phyloP scores from a whole-genome alignment of 2,329 filamentous ascomycete species.

The Neonectria punicea region DNA sequence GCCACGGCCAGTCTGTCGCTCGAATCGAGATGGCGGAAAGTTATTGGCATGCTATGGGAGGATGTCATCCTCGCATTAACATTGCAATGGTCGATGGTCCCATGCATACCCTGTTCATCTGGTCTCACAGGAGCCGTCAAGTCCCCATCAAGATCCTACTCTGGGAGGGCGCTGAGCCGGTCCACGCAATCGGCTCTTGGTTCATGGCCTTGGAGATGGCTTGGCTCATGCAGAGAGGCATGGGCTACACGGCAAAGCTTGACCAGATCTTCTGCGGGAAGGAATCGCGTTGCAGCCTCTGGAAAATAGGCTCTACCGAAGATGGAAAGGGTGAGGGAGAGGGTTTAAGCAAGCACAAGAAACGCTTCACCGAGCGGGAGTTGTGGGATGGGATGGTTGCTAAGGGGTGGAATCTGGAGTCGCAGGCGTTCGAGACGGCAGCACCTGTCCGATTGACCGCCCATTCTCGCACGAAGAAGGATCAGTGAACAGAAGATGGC shows the following conservation, averaged over 20 bases:
- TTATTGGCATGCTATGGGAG: slow-evolving; percentile 52
- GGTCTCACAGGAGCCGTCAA: slow-evolving; percentile 34
- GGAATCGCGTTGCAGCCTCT: background rate
- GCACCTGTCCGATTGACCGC: slow-evolving; percentile 48
- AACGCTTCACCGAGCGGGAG: slow-evolving; percentile 30
- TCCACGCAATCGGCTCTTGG: slow-evolving; percentile 50
- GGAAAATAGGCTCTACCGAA: background rate
- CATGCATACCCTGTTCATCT: slow-evolving; percentile 45
- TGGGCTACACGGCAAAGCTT: slow-evolving; percentile 35
- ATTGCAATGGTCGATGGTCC: slow-evolving; percentile 45
- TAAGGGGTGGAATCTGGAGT: slow-evolving; percentile 49
- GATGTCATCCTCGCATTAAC: slow-evolving; percentile 25
- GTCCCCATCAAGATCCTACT: slow-evolving; percentile 50
- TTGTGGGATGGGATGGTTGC: slow-evolving; percentile 44
- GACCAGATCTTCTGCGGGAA: slow-evolving; percentile 31
- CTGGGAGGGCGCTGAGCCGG: slow-evolving; percentile 43
- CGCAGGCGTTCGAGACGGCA: slow-evolving; percentile 51
- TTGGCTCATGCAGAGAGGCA: slow-evolving; percentile 44
- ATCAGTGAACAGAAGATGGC: slow-evolving; percentile 31
- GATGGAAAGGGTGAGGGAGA: slow-evolving; percentile 11
- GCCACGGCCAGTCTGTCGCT: slow-evolving; percentile 39
- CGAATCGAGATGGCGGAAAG: slow-evolving; percentile 55
- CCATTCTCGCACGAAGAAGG: slow-evolving; percentile 39
- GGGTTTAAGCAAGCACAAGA: slow-evolving; percentile 27
- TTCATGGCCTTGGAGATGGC: slow-evolving; percentile 51